Percentiles rank a stretch among this genome's conserved stretches.
Conservation (phyloP, 1,139 yeast genomes). For the Scheffersomyces titani region DNA sequence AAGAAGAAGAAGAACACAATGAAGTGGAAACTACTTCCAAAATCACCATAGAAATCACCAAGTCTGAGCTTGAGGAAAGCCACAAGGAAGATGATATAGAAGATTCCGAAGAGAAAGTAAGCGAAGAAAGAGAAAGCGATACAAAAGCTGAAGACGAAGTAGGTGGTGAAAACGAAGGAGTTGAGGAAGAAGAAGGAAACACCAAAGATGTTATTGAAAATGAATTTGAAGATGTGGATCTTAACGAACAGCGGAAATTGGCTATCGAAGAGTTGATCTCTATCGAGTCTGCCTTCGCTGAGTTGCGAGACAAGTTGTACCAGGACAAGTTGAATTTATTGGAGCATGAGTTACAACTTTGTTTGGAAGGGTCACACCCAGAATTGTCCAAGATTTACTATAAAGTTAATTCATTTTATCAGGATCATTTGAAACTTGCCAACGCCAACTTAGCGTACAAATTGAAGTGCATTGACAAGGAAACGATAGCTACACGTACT, state of each 20-base stretch:
- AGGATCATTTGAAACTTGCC: slow-evolving; percentile 68
- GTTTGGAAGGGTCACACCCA: slow-evolving; percentile 90
- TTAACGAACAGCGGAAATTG: slow-evolving; percentile 54
- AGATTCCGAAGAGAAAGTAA: slow-evolving; percentile 7
- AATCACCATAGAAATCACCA: neutral
- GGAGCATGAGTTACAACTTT: slow-evolving; percentile 82
- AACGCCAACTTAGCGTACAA: slow-evolving; percentile 71
- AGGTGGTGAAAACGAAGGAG: slow-evolving; percentile 17
- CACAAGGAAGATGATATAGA: slow-evolving; percentile 10
- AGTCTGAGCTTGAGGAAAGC: neutral
- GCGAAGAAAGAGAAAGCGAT: slow-evolving; percentile 18
- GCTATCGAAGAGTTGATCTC: slow-evolving; percentile 72
- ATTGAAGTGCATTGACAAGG: slow-evolving; percentile 73
- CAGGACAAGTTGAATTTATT: slow-evolving; percentile 73
- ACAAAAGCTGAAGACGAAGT: slow-evolving; percentile 14
- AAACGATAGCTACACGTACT: slow-evolving; percentile 78
- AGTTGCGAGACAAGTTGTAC: slow-evolving; percentile 73
- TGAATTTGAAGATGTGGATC: slow-evolving; percentile 35
- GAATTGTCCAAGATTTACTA: slow-evolving; percentile 67
- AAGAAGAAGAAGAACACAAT: slow-evolving; percentile 9
- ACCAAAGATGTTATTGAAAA: slow-evolving; percentile 19
- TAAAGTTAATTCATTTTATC: slow-evolving; percentile 70
- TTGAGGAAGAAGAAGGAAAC: slow-evolving; percentile 26
- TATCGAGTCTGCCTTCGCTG: slow-evolving; percentile 85
- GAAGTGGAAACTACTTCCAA: slow-evolving; percentile 6